These are phyloP conservation scores for Logfia minima DNA, from an alignment of 129 eudicot species.

Conservation along the genomic window DNA sequence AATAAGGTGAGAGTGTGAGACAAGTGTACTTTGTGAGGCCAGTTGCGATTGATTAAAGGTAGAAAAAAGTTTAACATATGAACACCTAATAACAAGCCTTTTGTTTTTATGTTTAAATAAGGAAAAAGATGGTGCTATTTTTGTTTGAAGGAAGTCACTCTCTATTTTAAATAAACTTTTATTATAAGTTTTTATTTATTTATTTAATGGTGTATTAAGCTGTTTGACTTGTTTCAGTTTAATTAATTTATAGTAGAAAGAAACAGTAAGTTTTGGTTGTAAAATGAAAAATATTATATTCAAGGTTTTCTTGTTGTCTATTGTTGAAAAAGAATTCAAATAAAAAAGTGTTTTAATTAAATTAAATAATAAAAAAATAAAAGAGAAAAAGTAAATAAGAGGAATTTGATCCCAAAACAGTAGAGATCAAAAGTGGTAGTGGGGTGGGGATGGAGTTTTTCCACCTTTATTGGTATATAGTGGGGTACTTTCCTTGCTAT, in stretches of 20 bases:
- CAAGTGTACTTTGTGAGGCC: background rate
- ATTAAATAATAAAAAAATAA: background rate
- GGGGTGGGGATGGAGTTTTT: slow-evolving; percentile 28
- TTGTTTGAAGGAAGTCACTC: background rate
- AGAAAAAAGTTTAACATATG: background rate
- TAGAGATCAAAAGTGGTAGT: slow-evolving; percentile 24
- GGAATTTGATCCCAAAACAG: background rate
- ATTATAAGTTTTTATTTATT: background rate
- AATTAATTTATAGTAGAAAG: background rate
- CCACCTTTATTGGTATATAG: slow-evolving; percentile 26
- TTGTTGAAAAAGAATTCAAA: background rate
- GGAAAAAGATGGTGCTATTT: background rate
- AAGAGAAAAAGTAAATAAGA: background rate
- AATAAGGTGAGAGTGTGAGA: background rate
- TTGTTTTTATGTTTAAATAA: background rate
- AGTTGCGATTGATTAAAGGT: too few species aligned
- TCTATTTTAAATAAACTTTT: background rate
- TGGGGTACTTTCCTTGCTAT: slow-evolving; percentile 20
- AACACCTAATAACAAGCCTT: background rate
- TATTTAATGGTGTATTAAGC: background rate
- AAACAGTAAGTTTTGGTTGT: background rate
- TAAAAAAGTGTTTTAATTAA: background rate
- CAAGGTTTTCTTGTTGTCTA: background rate
- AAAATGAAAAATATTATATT: background rate
- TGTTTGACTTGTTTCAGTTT: background rate